Base-by-base conservation (phyloP, 2,329 filamentous ascomycete species). In the Nannizziopsis arthrosporioides region DNA sequence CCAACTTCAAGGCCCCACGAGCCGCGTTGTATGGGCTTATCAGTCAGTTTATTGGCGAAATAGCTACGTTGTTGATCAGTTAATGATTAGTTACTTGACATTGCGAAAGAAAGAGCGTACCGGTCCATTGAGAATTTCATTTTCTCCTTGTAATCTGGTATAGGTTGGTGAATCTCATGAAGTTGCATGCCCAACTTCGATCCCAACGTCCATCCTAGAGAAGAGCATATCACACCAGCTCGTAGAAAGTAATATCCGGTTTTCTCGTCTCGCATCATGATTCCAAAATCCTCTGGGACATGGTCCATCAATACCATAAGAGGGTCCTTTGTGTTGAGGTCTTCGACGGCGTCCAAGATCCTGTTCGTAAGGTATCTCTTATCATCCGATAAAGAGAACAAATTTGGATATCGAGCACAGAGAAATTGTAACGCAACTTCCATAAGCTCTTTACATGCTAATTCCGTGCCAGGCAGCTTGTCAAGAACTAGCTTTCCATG, bases 61-160 rank as follows among this genome's bases (percentile, higher is more conserved):
- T 80, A 92, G n/a, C 84, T 85, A 39, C 7, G 46, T 11, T 14
- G 6, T 45, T 31, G 11, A 6, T 30, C 14, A 36, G 30, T 30
- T 9, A 12, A 38, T 38, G 12, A 6, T 7, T 8, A 8, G n/a
- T 39, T 2, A 27, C 6, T 36, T 19, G 14, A 49, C 44, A 7
- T 31, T n/a, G 12, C 10, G n/a, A 34, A 46, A 27, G 15, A 22
- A 22, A 8, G 15, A 22, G 59, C 74, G 44, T 66, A 86, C 77
- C 85, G 74, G 58, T 93, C 85, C 82, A 94, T 89, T 36, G 83
- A 88, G 54, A 87, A 84, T 34, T 83, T 77, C 83, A 93, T 88
- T 69, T 89, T 93, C 61, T 85, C 82, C 55, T 84, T 84, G 63
- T 90, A 93, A 57, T 92, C 84, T 0, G 87, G 86, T 17, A 94